These are phyloP conservation scores for Cornus controversa DNA, from an alignment of 148 eudicot genomes.

Conservation along the genomic window DNA sequence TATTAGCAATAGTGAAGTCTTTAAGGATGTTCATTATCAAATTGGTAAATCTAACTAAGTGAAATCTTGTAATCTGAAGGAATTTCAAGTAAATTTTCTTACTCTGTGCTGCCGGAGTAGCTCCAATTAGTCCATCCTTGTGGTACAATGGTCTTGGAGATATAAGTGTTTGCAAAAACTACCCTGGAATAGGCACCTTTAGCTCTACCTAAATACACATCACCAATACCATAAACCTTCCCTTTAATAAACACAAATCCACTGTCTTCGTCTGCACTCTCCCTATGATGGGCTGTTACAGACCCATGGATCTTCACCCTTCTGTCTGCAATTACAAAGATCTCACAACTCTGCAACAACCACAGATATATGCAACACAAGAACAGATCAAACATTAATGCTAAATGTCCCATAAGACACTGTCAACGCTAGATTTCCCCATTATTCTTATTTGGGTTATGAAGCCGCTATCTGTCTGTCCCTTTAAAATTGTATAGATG, in stretches of 20 bases:
- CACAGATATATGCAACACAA: neutral
- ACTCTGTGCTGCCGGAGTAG: conserved; percentile 61
- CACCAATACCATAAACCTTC: conserved; percentile 57
- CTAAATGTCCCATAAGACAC: too few relatives aligned
- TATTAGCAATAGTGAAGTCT: too few relatives aligned
- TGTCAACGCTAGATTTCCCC: neutral
- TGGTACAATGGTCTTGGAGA: conserved; percentile 56
- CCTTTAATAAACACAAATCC: conserved; percentile 68
- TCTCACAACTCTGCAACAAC: conserved; percentile 61
- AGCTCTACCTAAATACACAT: conserved; percentile 70
- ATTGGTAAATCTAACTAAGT: too few relatives aligned
- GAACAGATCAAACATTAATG: neutral
- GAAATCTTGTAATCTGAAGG: too few relatives aligned
- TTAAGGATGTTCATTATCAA: too few relatives aligned
- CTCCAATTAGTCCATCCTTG: conserved; percentile 84
- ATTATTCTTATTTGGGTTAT: neutral
- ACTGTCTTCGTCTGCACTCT: conserved; percentile 40
- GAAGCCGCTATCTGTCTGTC: neutral
- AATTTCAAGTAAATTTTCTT: conserved; percentile 24
- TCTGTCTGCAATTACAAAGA: conserved; percentile 63
- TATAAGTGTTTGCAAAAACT: conserved; percentile 66
- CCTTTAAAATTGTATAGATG: neutral
- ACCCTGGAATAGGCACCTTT: conserved; percentile 70
- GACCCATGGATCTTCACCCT: conserved; percentile 70
- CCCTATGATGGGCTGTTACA: conserved; percentile 66